phyloP scores from a whole-genome alignment of 1,284 basidiomycete genomes.

The Bondarzewia mesenterica region DNA sequence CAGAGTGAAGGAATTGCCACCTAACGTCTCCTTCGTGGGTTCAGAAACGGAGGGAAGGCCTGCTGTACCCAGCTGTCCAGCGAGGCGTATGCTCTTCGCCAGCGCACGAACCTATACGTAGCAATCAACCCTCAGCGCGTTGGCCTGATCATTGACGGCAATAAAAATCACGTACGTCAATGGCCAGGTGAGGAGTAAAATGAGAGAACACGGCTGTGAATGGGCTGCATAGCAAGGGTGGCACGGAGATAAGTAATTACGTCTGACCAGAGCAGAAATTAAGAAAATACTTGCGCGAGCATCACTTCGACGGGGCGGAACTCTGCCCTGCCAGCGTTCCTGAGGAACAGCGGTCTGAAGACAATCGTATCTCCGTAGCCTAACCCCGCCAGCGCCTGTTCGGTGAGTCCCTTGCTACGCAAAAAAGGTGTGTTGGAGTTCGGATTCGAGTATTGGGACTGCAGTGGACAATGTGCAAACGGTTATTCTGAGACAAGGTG shows the following conservation, averaged over 20 bases:
- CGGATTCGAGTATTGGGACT: conserved; percentile 42
- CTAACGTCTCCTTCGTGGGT: conserved; percentile 26
- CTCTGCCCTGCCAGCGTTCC: conserved; percentile 25
- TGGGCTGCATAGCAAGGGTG: conserved; percentile 2
- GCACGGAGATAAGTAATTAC: not conserved
- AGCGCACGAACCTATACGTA: conserved; percentile 33
- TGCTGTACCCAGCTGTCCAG: conserved; percentile 35
- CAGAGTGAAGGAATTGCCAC: conserved; percentile 31
- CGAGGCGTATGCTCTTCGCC: conserved; percentile 32
- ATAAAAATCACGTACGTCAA: conserved; percentile 34
- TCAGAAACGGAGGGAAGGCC: conserved; percentile 29
- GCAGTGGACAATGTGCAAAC: not conserved
- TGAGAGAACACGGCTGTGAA: conserved; percentile 30
- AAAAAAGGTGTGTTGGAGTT: conserved; percentile 43
- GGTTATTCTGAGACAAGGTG: not conserved
- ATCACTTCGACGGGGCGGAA: conserved; percentile 32
- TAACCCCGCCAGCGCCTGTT: conserved; percentile 53
- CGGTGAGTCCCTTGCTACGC: conserved; percentile 69
- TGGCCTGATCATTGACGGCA: too few species aligned
- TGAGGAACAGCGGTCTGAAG: conserved; percentile 52
- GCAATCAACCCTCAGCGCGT: too few species aligned
- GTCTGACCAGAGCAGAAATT: not conserved
- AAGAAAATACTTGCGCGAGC: conserved; percentile 24
- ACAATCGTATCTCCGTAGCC: conserved; percentile 65
- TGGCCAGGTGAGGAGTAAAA: conserved; percentile 32